Evolutionary conservation across 305 asterid genomes (phyloP).

Genomic region (Fraxinus dipetala): DNA sequence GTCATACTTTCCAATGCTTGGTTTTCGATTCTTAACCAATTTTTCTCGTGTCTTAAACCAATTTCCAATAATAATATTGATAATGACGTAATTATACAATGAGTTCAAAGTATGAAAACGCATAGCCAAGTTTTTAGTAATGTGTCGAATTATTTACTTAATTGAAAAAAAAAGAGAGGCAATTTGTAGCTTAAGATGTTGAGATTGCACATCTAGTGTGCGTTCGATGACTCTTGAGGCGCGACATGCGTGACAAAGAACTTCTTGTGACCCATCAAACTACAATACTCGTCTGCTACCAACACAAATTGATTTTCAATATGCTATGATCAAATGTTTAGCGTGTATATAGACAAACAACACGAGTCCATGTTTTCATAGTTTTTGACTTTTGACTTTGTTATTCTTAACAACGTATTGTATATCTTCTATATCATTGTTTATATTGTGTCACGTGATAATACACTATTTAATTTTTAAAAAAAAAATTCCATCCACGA

Average conservation of each 20-base stretch:
- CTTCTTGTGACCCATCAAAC: not conserved
- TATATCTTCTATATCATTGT: too few species aligned
- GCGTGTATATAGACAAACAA: not conserved
- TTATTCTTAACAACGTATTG: not conserved
- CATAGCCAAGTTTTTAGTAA: too few species aligned
- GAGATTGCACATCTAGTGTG: not conserved
- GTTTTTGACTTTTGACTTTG: not conserved
- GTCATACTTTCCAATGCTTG: too few species aligned
- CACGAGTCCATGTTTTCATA: not conserved
- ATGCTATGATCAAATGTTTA: not conserved
- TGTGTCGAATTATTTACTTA: not conserved
- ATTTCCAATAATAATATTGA: not conserved
- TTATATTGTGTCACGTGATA: too few species aligned
- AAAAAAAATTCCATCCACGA: too few species aligned
- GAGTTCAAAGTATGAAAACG: not conserved
- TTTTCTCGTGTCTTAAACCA: too few species aligned
- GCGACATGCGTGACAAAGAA: not conserved
- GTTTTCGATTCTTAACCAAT: too few species aligned
- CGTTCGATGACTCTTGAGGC: not conserved
- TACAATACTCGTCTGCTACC: not conserved
- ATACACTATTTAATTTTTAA: too few species aligned
- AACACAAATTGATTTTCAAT: not conserved
- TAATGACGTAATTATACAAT: not conserved
- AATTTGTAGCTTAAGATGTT: not conserved
- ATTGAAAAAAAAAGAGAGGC: too few species aligned